Conservation (phyloP, 768 basidiomycete genomes). For the Auricularia heimuer region DNA sequence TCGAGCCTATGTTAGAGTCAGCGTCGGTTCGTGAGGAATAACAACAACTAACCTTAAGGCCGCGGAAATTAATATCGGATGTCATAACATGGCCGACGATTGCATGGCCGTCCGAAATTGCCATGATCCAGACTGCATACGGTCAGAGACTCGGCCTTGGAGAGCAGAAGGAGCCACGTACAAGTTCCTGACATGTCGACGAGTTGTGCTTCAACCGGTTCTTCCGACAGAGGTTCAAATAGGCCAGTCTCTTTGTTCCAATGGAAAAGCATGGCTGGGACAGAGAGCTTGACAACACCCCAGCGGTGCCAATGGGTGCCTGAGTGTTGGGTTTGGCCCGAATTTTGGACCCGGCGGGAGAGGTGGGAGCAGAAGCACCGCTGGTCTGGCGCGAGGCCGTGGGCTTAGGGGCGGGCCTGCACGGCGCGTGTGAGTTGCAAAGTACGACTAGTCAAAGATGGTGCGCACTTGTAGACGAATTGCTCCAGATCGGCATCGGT, state of each 20-base stretch:
- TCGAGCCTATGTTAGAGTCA: slow-evolving; percentile 5
- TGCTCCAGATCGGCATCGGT: slow-evolving; percentile 61
- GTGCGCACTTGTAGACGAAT: slow-evolving; percentile 71
- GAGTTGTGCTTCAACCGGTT: slow-evolving; percentile 7
- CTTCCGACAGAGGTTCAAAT: background rate
- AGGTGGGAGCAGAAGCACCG: background rate
- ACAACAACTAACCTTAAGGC: background rate
- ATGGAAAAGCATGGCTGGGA: background rate
- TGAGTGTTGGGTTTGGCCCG: background rate
- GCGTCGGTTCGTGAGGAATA: too few species aligned
- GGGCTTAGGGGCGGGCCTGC: background rate
- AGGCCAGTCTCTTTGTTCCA: background rate
- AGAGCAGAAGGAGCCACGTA: background rate
- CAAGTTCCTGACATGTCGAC: slow-evolving; percentile 5
- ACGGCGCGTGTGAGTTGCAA: background rate
- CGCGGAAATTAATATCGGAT: slow-evolving; percentile 47
- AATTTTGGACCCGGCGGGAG: background rate
- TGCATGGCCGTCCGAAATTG: slow-evolving; percentile 27
- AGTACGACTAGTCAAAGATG: background rate
- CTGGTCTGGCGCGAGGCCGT: background rate
- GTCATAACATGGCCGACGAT: slow-evolving; percentile 53
- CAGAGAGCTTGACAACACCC: background rate
- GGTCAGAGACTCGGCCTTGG: background rate
- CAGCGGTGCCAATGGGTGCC: background rate
- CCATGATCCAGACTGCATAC: slow-evolving; percentile 10